Evolutionary conservation across 805 yeast species (phyloP).

Genomic region (Ogataea haglerorum): DNA sequence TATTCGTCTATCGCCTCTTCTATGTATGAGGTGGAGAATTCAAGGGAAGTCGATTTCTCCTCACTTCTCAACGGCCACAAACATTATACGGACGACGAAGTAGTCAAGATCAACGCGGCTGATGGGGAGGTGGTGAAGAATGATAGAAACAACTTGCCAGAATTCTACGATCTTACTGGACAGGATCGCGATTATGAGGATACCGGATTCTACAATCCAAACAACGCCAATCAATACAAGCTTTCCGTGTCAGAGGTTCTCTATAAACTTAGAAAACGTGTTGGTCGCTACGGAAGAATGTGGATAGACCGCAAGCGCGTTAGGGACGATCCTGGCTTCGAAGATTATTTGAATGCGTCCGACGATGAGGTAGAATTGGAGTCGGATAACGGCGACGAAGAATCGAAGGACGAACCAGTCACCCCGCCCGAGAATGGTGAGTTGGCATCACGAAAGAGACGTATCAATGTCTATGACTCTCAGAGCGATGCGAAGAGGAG

Average conservation of each 20-base stretch:
- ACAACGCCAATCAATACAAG: constrained; percentile 18
- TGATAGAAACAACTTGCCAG: constrained; percentile 37
- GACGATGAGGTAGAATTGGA: constrained; percentile 24
- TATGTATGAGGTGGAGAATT: constrained; percentile 59
- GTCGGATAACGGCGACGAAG: constrained; percentile 6
- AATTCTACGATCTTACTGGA: constrained; percentile 41
- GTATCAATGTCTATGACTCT: constrained; percentile 35
- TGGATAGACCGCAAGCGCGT: constrained; percentile 72
- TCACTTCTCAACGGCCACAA: constrained; percentile 42
- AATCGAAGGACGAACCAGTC: constrained; percentile 2
- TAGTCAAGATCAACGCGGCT: constrained; percentile 41
- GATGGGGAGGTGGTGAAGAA: constrained; percentile 48
- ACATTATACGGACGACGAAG: constrained; percentile 34
- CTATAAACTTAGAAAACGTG: constrained; percentile 66
- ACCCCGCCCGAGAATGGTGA: constrained; percentile 14
- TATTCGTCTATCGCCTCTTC: constrained; percentile 76
- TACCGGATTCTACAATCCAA: constrained; percentile 21
- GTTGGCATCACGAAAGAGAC: constrained; percentile 13
- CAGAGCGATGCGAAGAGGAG: constrained; percentile 35
- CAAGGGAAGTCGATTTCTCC: constrained; percentile 50
- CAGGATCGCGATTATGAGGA: constrained; percentile 22
- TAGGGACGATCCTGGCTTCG: constrained; percentile 19
- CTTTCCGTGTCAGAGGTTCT: constrained; percentile 45
- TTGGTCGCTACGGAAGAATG: constrained; percentile 65
- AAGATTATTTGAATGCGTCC: constrained; percentile 13